Evolutionary conservation across 2,329 filamentous ascomycete species (phyloP), one percentile per base, ranked within the genome.

Genomic region (Ceratocystis papillata): DNA sequence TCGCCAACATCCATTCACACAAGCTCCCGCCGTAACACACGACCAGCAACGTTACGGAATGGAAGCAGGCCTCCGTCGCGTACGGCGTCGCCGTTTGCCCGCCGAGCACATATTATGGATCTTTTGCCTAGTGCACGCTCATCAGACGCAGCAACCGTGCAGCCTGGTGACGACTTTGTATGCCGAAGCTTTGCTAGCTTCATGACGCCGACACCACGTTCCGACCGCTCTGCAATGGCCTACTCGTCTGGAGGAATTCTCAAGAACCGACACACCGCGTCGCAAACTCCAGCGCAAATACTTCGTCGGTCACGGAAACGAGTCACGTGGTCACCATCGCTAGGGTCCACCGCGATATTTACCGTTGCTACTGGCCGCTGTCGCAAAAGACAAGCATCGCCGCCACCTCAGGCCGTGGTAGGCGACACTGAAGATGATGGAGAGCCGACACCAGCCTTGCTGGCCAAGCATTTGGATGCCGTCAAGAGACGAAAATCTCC

Each of bases 261-360:
- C 33, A 67, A 67, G 55, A 45, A 41, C 15, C 53, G 62, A 8
- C 53, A 44, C 28, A 12, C 17, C 10, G 28, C 62, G 6, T 53
- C 53, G n/a, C 53, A 33, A 60, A 33, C 41, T 7, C 12, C 33
- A 15, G 17, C 57, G 3, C 55, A 63, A 25, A 33, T 59, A 7
- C 28, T 46, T 20, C 46, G 55, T 8, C 41, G 55, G 4, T 25
- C 53, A 53, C 45, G 63, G n/a, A 74, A 73, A 61, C 72, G 73
- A 5, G 77, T 79, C 5, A 74, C 74, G 1, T 79, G 77, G 73
- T 76, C 74, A 3, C 70, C 72, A 1, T 25, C 63, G n/a, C 41
- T 67, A 41, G 66, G 63, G 28, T 65, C 60, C 5, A 65, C 63
- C 25, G 59, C 63, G 6, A 65, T 67, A 25, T 64, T 67, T 33